Conservation (phyloP, 306 rosid genomes). For the Citrullus mucosospermus region DNA sequence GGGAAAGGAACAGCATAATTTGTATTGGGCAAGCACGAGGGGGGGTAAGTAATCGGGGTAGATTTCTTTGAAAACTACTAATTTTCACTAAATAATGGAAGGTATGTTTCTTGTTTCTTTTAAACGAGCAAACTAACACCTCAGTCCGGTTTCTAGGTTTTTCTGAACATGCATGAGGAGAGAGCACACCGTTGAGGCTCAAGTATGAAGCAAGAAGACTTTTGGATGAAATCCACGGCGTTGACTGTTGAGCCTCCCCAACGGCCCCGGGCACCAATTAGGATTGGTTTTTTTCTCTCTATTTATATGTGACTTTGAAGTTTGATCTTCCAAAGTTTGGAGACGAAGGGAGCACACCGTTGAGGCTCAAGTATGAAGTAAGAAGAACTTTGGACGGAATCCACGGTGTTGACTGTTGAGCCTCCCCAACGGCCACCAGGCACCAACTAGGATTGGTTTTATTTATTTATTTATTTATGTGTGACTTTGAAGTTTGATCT, state of each 20-base stretch:
- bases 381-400: background rate
- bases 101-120: too few species aligned
- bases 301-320: too few species aligned
- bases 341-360: too few species aligned
- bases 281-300: too few species aligned
- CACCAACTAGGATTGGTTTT: background rate
- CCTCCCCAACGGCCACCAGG: background rate
- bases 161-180: too few species aligned
- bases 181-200: background rate
- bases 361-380: background rate
- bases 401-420: background rate
- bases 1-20: background rate
- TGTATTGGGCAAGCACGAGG: too few species aligned
- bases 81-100: background rate
- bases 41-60: too few species aligned
- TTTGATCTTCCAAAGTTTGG: too few species aligned
- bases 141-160: too few species aligned
- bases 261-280: background rate
- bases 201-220: background rate
- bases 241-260: background rate
- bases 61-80: background rate
- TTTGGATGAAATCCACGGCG: background rate
- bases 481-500: background rate
- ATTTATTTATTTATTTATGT: too few species aligned
- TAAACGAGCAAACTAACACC: too few species aligned